Base-by-base conservation (phyloP, 192 early-diverging fungal genomes). In the Umbelopsis isabellina region DNA sequence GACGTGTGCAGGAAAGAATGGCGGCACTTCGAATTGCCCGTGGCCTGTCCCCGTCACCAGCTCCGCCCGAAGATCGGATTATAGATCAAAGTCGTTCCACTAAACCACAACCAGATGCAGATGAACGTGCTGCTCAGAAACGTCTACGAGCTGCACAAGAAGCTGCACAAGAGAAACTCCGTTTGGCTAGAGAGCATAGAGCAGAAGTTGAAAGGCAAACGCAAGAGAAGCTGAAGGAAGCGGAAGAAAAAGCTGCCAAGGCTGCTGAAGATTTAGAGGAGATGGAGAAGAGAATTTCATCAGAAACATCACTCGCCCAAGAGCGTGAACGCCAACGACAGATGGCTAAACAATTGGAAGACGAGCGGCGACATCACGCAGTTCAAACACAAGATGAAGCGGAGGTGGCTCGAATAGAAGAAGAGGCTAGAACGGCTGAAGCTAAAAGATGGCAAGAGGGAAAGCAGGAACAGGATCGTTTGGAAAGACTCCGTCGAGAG, bases 251-350 rank as follows among this genome's bases (percentile, higher is more conserved):
- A 53, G 71, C 70, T 6, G 84, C 79, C 4, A 84, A 84, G 44
- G 77, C 81, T 30, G 77, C 78, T 9, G 78, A 81, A 35, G 80
- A 83, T 70, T 72, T 77, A 13, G 73, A 76, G 66, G 80, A 82
- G 48, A 81, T 80, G 45, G 53, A 76, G 35, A 66, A 80, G 41
- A 71, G 72, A 35, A 79, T 82, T 65, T 80, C 83, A 49, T 75
- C 77, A 1, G 76, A 78, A 27, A 71, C 82, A 30, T 68, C 71
- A 66, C 74, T 68, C 44, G 79, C 80, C 46, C 78, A 79, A 53
- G 82, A 86, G 49, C 80, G 82, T 67, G 64, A 84, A 11, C 78
- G 79, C 47, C 73, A 58, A 41, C 70, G 80, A 48, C 82, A 86
- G 45, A 75, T 76, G n/a, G 76, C 79, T 4, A 81, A 78, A 47